Percentiles rank a stretch among this genome's conserved stretches.
phyloP scores from a whole-genome alignment of 352 stramenopile species.

The Thraustochytrium aureum region DNA sequence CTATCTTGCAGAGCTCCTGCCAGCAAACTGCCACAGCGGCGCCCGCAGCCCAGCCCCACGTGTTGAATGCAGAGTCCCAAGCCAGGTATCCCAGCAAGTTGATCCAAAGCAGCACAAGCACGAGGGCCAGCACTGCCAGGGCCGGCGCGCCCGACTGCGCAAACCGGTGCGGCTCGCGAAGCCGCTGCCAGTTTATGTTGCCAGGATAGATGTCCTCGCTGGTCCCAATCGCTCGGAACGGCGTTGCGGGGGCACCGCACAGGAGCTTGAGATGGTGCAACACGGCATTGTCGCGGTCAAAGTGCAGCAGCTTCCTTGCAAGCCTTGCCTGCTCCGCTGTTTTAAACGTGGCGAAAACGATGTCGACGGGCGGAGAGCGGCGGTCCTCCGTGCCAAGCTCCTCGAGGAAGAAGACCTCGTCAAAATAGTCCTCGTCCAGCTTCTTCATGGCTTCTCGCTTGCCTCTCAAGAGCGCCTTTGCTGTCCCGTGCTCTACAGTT shows the following conservation, averaged over 20 bases:
- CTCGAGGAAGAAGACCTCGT: slow-evolving; percentile 39
- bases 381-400: slow-evolving; percentile 21
- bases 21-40: slow-evolving; percentile 1
- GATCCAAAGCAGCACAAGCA: background rate
- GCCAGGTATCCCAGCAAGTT: slow-evolving; percentile 14
- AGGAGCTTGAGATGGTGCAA: slow-evolving; percentile 29
- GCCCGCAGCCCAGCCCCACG: background rate
- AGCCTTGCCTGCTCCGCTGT: slow-evolving; percentile 22
- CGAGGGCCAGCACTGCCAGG: background rate
- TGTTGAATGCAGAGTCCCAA: slow-evolving; percentile 5
- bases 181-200: slow-evolving; percentile 34
- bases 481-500: background rate
- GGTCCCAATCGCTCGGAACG: background rate
- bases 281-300: slow-evolving; percentile 4
- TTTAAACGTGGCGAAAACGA: slow-evolving; percentile 35
- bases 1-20: background rate
- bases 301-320: slow-evolving; percentile 31
- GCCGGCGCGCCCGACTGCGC: slow-evolving; percentile 19
- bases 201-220: slow-evolving; percentile 27
- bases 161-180: slow-evolving; percentile 17
- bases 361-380: slow-evolving; percentile 2
- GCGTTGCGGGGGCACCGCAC: slow-evolving; percentile 27
- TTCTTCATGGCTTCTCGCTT: background rate
- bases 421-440: slow-evolving; percentile 20
- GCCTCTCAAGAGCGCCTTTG: background rate